Conservation (phyloP, 2,329 filamentous ascomycete genomes). For the Talaromyces sp. region DNA sequence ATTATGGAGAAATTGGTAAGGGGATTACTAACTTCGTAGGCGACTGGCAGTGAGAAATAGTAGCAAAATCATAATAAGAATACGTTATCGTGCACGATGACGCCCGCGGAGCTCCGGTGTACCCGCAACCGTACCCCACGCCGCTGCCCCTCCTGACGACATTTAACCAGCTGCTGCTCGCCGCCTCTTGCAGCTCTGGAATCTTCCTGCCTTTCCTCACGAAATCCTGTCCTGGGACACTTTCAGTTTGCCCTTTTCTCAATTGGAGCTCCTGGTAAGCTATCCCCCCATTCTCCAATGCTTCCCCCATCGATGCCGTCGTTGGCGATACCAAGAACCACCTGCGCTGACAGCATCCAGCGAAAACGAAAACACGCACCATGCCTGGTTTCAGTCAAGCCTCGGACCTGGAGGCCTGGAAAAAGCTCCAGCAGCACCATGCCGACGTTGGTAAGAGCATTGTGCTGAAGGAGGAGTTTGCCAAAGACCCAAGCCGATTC, state of each 20-base stretch:
- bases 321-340: slow-evolving; percentile 3
- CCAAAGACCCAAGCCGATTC: slow-evolving; percentile 82
- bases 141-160: slow-evolving; percentile 3
- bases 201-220: too few species aligned
- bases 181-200: too few species aligned
- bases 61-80: too few species aligned
- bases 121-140: background rate
- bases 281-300: background rate
- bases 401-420: slow-evolving; percentile 80
- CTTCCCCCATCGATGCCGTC: background rate
- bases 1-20: background rate
- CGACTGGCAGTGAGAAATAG: background rate
- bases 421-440: slow-evolving; percentile 85
- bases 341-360: slow-evolving; percentile 23
- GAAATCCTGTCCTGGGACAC: background rate
- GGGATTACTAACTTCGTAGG: background rate
- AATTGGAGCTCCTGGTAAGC: background rate
- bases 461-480: slow-evolving; percentile 88
- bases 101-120: background rate
- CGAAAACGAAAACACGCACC: slow-evolving; percentile 12
- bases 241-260: background rate
- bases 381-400: slow-evolving; percentile 59
- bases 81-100: background rate
- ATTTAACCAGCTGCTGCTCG: background rate
- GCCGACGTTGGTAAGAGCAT: slow-evolving; percentile 80